Base-by-base conservation (phyloP, 768 basidiomycete species). In the Paxillus ammoniavirescens region DNA sequence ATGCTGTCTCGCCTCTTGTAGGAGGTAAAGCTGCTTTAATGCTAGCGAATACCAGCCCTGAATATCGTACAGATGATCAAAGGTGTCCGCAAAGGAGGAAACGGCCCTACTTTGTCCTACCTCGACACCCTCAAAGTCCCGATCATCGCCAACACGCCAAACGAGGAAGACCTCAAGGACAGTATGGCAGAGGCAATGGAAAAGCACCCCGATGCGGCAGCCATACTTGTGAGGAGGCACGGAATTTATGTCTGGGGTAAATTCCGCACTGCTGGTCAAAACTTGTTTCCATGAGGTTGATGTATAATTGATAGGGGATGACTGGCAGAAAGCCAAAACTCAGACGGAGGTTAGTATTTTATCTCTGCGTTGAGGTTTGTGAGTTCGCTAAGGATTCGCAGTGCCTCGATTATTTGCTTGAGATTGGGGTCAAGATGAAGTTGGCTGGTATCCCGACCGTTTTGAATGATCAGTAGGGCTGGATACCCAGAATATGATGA, bases 321-420 rank as follows among this genome's bases (percentile, higher is more conserved):
- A 89, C 64, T 93, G 91, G 91, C 82, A 91, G 70, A 91, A 89
- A 65, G 91, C 91, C 8, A 93, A 93, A 72, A 90, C 90, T 0
- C 91, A 93, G 63, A 83, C 89, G 1, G 91, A 93, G 78, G 87
- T 84, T 40, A 48, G 49, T 36, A 15, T 15, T 40, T 51, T 26
- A 28, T n/a, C 15, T 13, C 12, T 8, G 33, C n/a, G 12, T 15
- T n/a, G 46, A 14, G n/a, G 18, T 45, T 30, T 47, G 8, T 41
- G 52, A 33, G 33, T 43, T 38, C 42, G 30, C 43, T 66, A 30
- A 64, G 56, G 42, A 49, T 49, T 35, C 55, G 14, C 60, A 90
- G 86, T 95, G 93, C 67, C 79, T 94, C 30, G 93, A 95, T 66
- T 95, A 94, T 70, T 77, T 95, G 15, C 92, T 94, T 60, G 93